Evolutionary conservation across 441 rosid species (phyloP).

Genomic region (Croton laevigatus): DNA sequence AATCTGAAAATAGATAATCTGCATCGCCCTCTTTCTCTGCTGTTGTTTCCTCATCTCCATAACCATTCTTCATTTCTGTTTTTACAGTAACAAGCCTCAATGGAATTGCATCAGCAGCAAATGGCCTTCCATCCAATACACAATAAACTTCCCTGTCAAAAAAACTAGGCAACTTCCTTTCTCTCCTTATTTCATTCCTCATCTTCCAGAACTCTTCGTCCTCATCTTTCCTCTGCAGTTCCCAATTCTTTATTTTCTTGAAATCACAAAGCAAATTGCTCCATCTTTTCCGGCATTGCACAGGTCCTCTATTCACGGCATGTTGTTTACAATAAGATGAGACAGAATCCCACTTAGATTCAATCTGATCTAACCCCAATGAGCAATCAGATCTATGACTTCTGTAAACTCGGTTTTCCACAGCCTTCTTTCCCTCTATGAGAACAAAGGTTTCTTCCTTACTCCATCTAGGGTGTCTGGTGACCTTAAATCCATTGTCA

Average conservation of each 20-base stretch:
- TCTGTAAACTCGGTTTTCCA: slow-evolving; percentile 56
- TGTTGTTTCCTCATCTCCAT: slow-evolving; percentile 13
- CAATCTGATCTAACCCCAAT: slow-evolving; percentile 47
- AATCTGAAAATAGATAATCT: slow-evolving; percentile 53
- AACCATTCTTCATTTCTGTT: slow-evolving; percentile 1
- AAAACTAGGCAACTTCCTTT: slow-evolving; percentile 74
- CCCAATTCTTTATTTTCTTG: slow-evolving; percentile 85
- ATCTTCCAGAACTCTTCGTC: slow-evolving; percentile 73
- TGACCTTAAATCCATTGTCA: slow-evolving; percentile 38
- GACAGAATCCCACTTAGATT: slow-evolving; percentile 80
- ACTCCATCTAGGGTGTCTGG: slow-evolving; percentile 83
- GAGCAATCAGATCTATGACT: slow-evolving; percentile 49
- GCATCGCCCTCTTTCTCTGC: slow-evolving; percentile 23
- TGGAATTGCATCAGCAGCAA: slow-evolving; percentile 26
- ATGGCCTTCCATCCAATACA: slow-evolving; percentile 45
- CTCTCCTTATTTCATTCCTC: slow-evolving; percentile 71
- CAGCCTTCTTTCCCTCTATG: slow-evolving; percentile 67
- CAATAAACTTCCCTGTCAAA: slow-evolving; percentile 74
- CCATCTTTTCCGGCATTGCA: slow-evolving; percentile 90
- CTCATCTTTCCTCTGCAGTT: slow-evolving; percentile 44
- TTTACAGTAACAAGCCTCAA: slow-evolving; percentile 42
- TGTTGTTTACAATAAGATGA: slow-evolving; percentile 72
- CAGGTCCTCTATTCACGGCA: slow-evolving; percentile 79
- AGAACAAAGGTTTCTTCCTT: slow-evolving; percentile 72
- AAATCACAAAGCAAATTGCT: slow-evolving; percentile 75